Percentiles rank a stretch among this genome's conserved stretches.
Conservation (phyloP, 495 filamentous ascomycete genomes). For the Trichoderma gamsii region DNA sequence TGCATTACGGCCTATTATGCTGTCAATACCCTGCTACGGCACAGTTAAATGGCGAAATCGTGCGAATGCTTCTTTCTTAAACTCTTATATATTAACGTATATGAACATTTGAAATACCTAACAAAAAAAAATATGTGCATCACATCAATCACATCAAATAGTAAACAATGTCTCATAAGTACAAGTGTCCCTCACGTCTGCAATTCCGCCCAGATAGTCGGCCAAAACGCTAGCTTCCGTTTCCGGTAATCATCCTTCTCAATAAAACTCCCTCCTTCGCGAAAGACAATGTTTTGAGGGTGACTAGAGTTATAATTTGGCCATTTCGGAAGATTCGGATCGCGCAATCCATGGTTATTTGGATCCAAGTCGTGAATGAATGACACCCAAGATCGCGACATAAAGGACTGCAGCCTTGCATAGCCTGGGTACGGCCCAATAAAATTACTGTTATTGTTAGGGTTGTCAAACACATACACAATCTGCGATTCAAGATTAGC, state of each 20-base stretch:
- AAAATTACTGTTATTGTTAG: constrained; percentile 22
- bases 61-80: background rate
- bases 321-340: constrained; percentile 13
- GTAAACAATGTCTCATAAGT: background rate
- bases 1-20: background rate
- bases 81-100: background rate
- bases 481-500: constrained; percentile 29
- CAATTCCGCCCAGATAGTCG: background rate
- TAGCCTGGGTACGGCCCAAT: constrained; percentile 31
- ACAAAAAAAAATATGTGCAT: no score
- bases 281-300: background rate
- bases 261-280: constrained; percentile 11
- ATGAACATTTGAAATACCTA: background rate
- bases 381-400: constrained; percentile 48
- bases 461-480: constrained; percentile 52
- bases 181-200: background rate
- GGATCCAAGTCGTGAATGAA: constrained; percentile 49
- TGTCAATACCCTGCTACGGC: background rate
- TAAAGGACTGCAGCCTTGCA: constrained; percentile 40
- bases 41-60: background rate
- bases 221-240: constrained; percentile 12
- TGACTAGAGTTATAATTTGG: background rate
- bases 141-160: no score
- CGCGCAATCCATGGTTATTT: constrained; percentile 27
- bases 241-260: constrained; percentile 13